A percentile compares a stretch with the other conserved stretches of the same genome.
Evolutionary conservation across 768 basidiomycete species (phyloP).

Genomic region (Melanogaster broomeanus): DNA sequence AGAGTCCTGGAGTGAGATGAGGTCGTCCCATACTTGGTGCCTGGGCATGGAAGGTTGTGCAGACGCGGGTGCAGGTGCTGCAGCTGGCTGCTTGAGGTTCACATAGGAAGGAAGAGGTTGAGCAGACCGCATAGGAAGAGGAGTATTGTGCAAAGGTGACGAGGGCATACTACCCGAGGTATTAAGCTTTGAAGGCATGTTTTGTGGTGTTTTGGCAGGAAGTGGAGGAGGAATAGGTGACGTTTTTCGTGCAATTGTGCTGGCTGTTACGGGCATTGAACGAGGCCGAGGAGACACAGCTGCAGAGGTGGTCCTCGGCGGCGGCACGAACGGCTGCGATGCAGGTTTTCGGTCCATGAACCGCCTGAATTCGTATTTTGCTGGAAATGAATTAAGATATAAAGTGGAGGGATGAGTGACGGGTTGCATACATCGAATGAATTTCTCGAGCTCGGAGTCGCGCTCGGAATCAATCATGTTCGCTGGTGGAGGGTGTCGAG

Average conservation of each 20-base stretch:
- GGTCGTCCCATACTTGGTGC: conserved; percentile 59
- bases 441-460: conserved; percentile 89
- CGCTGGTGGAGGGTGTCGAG: conserved; percentile 78
- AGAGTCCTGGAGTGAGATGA: conserved; percentile 49
- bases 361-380: conserved; percentile 77
- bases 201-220: conserved; percentile 28
- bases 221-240: conserved; percentile 29
- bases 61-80: conserved; percentile 1
- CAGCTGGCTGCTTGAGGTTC: conserved; percentile 14
- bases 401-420: not conserved
- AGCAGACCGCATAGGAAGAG: conserved; percentile 29
- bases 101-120: conserved; percentile 33
- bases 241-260: conserved; percentile 10
- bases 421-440: conserved; percentile 69
- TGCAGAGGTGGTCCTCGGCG: conserved; percentile 41
- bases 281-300: conserved; percentile 16
- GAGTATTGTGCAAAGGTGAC: conserved; percentile 12
- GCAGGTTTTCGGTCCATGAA: conserved; percentile 56
- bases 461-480: conserved; percentile 77
- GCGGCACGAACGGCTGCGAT: conserved; percentile 37
- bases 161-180: conserved; percentile 8
- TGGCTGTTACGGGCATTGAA: conserved; percentile 16
- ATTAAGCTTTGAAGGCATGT: conserved; percentile 20
- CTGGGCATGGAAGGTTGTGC: conserved; percentile 16
- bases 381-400: conserved; percentile 36